phyloP scores from a whole-genome alignment of 140 eudicot species.

The Stevia rebaudiana region DNA sequence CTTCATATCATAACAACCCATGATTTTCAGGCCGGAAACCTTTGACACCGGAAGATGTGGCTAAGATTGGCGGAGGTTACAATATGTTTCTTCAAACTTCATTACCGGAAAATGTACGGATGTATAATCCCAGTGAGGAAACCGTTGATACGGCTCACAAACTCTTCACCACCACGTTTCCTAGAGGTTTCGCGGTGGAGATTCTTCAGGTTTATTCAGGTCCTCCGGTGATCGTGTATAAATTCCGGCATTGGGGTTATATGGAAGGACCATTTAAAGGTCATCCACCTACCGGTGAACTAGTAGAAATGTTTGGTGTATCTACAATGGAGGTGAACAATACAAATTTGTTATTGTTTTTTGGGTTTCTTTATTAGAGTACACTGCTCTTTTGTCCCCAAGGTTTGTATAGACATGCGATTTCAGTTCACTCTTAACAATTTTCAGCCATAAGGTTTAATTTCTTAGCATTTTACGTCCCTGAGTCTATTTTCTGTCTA shows the following conservation, averaged over 20 bases:
- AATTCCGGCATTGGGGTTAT: slow-evolving; percentile 89
- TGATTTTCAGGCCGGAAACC: slow-evolving; percentile 45
- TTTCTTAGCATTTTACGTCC: too few species aligned
- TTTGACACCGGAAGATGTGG: slow-evolving; percentile 32
- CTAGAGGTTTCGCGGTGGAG: slow-evolving; percentile 90
- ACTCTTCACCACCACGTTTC: slow-evolving; percentile 62
- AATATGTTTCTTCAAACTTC: slow-evolving; percentile 67
- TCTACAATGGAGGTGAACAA: slow-evolving; percentile 51
- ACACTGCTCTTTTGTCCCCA: too few species aligned
- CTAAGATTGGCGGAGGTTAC: slow-evolving; percentile 64
- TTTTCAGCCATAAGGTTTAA: too few species aligned
- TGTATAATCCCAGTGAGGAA: slow-evolving; percentile 58
- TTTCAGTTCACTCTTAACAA: too few species aligned
- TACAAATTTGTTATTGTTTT: neutral
- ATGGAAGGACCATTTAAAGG: slow-evolving; percentile 91
- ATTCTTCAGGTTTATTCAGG: slow-evolving; percentile 75
- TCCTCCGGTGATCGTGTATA: slow-evolving; percentile 66
- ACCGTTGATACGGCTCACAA: slow-evolving; percentile 45
- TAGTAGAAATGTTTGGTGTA: slow-evolving; percentile 59
- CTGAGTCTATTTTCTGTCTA: too few species aligned
- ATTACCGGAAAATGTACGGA: slow-evolving; percentile 45
- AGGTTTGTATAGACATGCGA: neutral
- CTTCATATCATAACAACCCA: neutral
- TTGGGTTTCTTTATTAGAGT: neutral
- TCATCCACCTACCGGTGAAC: slow-evolving; percentile 61